A percentile compares a stretch with the other conserved stretches of the same genome.
Conservation (phyloP, 441 rosid species). For the Croton setiger region DNA sequence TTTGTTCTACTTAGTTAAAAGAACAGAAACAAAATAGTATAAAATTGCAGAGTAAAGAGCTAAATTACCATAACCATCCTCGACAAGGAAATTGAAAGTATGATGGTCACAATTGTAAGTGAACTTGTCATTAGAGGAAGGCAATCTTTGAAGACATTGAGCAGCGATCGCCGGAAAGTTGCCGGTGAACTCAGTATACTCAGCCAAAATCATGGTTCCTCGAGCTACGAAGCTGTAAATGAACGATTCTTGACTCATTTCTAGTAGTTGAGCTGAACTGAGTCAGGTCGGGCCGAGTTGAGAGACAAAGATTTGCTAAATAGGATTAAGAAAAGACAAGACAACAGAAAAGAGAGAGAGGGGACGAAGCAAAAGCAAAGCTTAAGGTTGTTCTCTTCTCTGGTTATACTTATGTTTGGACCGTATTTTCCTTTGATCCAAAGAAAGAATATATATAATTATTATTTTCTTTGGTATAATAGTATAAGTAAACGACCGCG, state of each 20-base stretch:
- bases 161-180: constrained; percentile 85
- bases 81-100: constrained; percentile 83
- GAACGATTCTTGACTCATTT: constrained; percentile 75
- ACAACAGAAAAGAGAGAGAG: constrained; percentile 9
- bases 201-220: constrained; percentile 80
- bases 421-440: constrained; percentile 21
- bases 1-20: not conserved
- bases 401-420: constrained; percentile 11
- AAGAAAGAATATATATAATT: not conserved
- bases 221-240: constrained; percentile 91
- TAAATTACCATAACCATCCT: constrained; percentile 73
- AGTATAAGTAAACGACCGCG: constrained; percentile 4
- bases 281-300: constrained; percentile 20
- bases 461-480: not conserved
- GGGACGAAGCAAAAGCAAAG: not conserved
- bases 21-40: not conserved
- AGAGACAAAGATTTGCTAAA: constrained; percentile 3
- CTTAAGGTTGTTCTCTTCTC: no score
- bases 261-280: constrained; percentile 10
- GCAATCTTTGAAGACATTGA: constrained; percentile 74
- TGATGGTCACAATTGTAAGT: constrained; percentile 91
- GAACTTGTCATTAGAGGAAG: constrained; percentile 81
- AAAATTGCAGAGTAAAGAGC: not conserved
- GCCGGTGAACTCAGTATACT: constrained; percentile 86
- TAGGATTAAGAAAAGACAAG: constrained; percentile 11